These are phyloP conservation scores for Xylaria flabelliformis DNA, from an alignment of 495 filamentous ascomycete genomes.

Conservation along the genomic window DNA sequence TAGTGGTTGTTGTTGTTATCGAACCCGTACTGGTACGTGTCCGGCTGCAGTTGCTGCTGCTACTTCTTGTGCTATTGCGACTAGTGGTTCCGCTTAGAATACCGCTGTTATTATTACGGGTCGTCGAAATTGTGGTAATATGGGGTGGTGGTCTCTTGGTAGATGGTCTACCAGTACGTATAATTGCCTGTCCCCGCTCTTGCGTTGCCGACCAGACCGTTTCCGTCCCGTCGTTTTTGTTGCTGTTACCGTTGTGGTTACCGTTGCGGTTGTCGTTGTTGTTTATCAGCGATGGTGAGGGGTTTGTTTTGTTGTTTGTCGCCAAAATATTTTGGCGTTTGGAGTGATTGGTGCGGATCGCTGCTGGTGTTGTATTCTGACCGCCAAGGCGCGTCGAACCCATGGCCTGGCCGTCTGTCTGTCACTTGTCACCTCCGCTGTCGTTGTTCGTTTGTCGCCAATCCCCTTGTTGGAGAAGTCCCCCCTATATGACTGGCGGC, in stretches of 20 bases:
- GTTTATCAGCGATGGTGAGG: not conserved
- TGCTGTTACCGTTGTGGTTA: not conserved
- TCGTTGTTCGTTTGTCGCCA: not conserved
- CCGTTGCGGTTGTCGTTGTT: not conserved
- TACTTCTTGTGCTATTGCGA: not conserved
- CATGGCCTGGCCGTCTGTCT: not conserved
- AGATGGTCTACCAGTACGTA: conserved; percentile 1
- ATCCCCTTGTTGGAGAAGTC: not conserved
- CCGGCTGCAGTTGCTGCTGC: not conserved
- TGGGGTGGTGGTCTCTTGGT: conserved; percentile 14
- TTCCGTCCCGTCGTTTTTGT: conserved; percentile 4
- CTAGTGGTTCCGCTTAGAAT: not conserved
- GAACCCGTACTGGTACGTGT: not conserved
- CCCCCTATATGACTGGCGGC: not conserved
- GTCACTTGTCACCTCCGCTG: not conserved
- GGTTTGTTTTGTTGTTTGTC: conserved; percentile 11
- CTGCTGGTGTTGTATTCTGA: conserved; percentile 15
- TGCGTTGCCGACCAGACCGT: conserved; percentile 1
- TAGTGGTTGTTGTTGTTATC: not conserved
- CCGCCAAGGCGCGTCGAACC: conserved; percentile 14
- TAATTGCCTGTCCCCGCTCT: conserved; percentile 23
- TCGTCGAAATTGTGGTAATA: conserved; percentile 29
- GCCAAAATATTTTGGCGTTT: conserved; percentile 8
- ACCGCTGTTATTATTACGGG: conserved; percentile 16
- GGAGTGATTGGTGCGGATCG: conserved; percentile 7